Evolutionary conservation across 345 rosid species (phyloP), one percentile per base, ranked within the genome.

Genomic region (Microcos paniculata): DNA sequence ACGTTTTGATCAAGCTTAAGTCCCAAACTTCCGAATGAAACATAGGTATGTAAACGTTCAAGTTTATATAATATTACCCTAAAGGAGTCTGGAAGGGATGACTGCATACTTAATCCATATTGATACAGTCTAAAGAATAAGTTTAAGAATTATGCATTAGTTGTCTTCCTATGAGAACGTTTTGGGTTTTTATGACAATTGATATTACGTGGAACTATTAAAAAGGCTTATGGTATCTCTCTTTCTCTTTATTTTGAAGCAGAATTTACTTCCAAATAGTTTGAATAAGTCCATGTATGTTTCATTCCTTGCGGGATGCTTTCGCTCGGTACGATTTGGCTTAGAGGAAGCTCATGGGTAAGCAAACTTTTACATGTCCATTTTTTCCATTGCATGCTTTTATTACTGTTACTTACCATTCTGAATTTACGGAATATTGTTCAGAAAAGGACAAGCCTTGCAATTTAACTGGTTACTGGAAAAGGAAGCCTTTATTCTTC

Each of bases 331-430:
- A 69, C 90, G 98, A 46, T 93, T 95, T 83, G 98, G 99, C 76
- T 87, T 95, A 70, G 82, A 88, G 76, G 98, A 93, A 88, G 94
- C 98, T 85, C 99, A 92, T 80, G 99, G 98, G 98, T 95, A 88
- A 87, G 78, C 68, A 15, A 43, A 75, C 21, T 33, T 46, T 68
- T 38, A 21, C 45, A n/a, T n/a, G n/a, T n/a, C n/a, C n/a, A n/a
- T n/a, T n/a, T n/a, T 31, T 10, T 78, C 68, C 77, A 66, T 79
- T 79, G 14, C 49, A 19, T 70, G 9, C 10, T 62, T 74, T n/a
- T 63, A 65, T 55, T 19, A 24, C 24, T 57, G 21, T 53, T 63
- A 28, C 61, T 73, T 68, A 77, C 76, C 62, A 18, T 56, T 70
- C 69, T 68, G 16, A 71, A 48, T 84, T 62, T 56, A 59, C 24